These are phyloP conservation scores for Trapa bicornis DNA, from an alignment of 345 rosid species.

Conservation along the genomic window DNA sequence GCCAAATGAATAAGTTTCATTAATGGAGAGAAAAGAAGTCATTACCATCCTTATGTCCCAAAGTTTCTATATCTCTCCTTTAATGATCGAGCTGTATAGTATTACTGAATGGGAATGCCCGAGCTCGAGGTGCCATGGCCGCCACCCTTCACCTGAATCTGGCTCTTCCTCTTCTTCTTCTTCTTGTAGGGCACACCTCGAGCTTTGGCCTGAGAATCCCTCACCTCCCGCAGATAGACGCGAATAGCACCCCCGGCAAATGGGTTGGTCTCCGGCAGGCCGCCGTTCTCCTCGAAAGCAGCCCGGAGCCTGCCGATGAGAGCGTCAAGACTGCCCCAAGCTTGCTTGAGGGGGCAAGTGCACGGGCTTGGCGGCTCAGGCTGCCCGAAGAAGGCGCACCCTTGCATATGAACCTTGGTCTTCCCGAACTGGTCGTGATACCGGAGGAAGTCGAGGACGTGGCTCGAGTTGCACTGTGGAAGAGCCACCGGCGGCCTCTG, in stretches of 20 bases:
- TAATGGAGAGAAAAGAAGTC: background rate
- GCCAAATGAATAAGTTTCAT: background rate
- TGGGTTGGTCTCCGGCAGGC: slow-evolving; percentile 69
- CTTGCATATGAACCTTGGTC: slow-evolving; percentile 30
- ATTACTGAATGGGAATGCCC: slow-evolving; percentile 29
- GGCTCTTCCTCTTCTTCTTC: slow-evolving; percentile 60
- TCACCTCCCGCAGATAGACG: slow-evolving; percentile 61
- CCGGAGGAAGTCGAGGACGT: slow-evolving; percentile 28
- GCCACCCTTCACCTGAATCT: slow-evolving; percentile 14
- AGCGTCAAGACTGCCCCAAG: slow-evolving; percentile 92
- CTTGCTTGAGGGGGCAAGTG: slow-evolving; percentile 71
- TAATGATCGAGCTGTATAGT: slow-evolving; percentile 6
- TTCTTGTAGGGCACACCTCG: slow-evolving; percentile 85
- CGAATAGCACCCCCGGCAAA: slow-evolving; percentile 65
- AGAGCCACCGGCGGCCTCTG: slow-evolving; percentile 29
- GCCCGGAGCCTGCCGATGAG: slow-evolving; percentile 83
- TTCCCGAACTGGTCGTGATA: slow-evolving; percentile 35
- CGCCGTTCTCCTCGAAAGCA: slow-evolving; percentile 79
- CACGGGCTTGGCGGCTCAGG: slow-evolving; percentile 77
- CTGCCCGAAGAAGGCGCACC: slow-evolving; percentile 51
- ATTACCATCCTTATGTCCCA: slow-evolving; percentile 1
- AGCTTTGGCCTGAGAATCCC: slow-evolving; percentile 77
- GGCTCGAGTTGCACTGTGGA: slow-evolving; percentile 25
- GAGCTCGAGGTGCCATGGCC: slow-evolving; percentile 20
- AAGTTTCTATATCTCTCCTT: background rate